Base-by-base conservation (phyloP, 345 rosid genomes). In the Chamaenerion angustifolium region DNA sequence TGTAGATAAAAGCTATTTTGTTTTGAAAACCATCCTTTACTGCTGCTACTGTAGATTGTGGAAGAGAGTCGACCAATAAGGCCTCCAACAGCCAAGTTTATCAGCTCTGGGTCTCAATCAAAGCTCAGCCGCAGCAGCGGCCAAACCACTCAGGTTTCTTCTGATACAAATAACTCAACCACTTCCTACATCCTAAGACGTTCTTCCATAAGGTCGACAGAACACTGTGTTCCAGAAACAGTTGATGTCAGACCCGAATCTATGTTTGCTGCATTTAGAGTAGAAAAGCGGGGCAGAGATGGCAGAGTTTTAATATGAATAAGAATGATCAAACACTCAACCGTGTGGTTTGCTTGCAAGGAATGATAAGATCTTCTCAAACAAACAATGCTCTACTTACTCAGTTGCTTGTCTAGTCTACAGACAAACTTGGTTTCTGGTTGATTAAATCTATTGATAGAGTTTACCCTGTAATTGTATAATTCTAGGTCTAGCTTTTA, bases 261-360 rank as follows among this genome's bases (percentile, higher is more conserved):
- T 35, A 68, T 92, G 55, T 82, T 81, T 67, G 75, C 89, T 61
- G 81, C 96, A 16, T 92, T 92, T 69, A 82, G 80, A 56, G 15
- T 84, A 75, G 95, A 76, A 18, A 70, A 63, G 62, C 80, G 72
- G 58, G 44, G 64, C 11, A 43, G 61, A 12, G 64, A 68, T 67
- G 52, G 48, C 10, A 58, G 56, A 45, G 46, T 44, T 16, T 17
- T 35, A 43, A 58, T 10, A 14, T 58, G 40, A 40, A 35, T 21
- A 21, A 21, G 3, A 21, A 31, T 31, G 37, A 31, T 7, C 37
- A 31, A 31, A 8, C 37, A 31, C 7, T 31, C 37, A 3, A 31
- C 10, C 7, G 37, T 31, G 5, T 31, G 37, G 37, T 31, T 31
- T 31, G 6, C 37, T 8, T 31, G 37, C 37, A 31, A 7, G 37